These are phyloP conservation scores for Yamadazyma epiphylla DNA, from an alignment of 1,139 yeast species.

Conservation along the genomic window DNA sequence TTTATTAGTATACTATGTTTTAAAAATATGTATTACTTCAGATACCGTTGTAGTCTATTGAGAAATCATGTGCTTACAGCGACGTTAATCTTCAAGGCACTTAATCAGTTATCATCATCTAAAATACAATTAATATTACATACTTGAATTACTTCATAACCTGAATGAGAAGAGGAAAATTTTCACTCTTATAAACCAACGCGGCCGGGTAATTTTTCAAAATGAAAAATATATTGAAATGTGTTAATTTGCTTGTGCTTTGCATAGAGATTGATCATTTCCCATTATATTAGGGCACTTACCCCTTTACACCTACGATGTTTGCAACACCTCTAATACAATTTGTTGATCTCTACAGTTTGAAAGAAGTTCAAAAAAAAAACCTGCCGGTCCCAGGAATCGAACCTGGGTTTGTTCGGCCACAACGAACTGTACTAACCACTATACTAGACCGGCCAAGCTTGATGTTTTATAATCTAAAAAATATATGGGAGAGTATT, in stretches of 20 bases:
- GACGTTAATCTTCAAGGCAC: conserved; percentile 9
- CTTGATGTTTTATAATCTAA: conserved; percentile 1
- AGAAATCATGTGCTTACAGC: conserved; percentile 76
- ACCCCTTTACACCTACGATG: too few species aligned
- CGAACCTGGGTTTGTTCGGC: conserved; percentile 51
- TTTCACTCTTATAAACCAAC: too few species aligned
- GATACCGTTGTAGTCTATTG: conserved; percentile 99
- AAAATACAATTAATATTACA: conserved; percentile 3
- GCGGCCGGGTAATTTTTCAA: conserved; percentile 1
- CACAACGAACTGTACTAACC: conserved; percentile 49
- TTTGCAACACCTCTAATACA: too few species aligned
- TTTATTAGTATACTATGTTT: conserved; percentile 15
- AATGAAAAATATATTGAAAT: too few species aligned
- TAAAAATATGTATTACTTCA: conserved; percentile 40
- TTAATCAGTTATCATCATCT: conserved; percentile 6
- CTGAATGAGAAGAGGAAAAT: not conserved
- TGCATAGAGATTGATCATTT: too few species aligned
- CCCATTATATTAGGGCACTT: too few species aligned
- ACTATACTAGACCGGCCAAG: conserved; percentile 37
- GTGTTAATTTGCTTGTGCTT: too few species aligned
- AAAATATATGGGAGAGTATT: not conserved
- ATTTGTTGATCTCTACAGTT: too few species aligned
- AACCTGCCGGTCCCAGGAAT: conserved; percentile 47
- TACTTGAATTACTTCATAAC: conserved; percentile 3
- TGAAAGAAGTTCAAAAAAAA: conserved; percentile 9